A percentile compares a stretch with the other conserved stretches of the same genome.
phyloP scores from a whole-genome alignment of 140 eudicot species.

The Oenanthe javanica region DNA sequence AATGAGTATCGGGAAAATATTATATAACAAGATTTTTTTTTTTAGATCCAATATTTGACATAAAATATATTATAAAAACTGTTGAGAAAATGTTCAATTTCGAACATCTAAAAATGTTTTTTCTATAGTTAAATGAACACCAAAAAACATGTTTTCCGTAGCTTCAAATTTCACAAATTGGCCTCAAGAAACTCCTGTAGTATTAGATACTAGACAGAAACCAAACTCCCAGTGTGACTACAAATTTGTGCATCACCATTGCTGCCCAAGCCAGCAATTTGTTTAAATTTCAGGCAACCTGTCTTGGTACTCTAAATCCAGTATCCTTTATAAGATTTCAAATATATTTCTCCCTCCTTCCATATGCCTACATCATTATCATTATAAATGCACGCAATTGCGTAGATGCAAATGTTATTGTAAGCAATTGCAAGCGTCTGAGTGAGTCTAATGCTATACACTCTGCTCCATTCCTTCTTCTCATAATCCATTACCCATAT shows the following conservation, averaged over 20 bases:
- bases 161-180: too few species aligned
- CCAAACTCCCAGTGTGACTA: constrained; percentile 15
- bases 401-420: not conserved
- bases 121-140: too few species aligned
- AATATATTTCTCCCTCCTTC: constrained; percentile 7
- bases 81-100: too few species aligned
- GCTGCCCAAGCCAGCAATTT: not conserved
- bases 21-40: too few species aligned
- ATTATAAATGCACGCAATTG: not conserved
- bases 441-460: not conserved
- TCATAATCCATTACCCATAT: constrained; percentile 10
- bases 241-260: not conserved
- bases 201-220: constrained; percentile 1
- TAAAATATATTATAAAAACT: too few species aligned
- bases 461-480: constrained; percentile 2
- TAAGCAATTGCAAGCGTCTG: not conserved
- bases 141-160: too few species aligned
- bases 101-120: too few species aligned
- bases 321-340: constrained; percentile 5
- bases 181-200: not conserved
- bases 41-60: too few species aligned
- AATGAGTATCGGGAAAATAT: too few species aligned
- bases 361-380: not conserved
- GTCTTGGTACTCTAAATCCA: not conserved
- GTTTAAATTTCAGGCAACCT: not conserved